Evolutionary conservation across 805 yeast species (phyloP).

Genomic region (Pichia gijzeniarum): DNA sequence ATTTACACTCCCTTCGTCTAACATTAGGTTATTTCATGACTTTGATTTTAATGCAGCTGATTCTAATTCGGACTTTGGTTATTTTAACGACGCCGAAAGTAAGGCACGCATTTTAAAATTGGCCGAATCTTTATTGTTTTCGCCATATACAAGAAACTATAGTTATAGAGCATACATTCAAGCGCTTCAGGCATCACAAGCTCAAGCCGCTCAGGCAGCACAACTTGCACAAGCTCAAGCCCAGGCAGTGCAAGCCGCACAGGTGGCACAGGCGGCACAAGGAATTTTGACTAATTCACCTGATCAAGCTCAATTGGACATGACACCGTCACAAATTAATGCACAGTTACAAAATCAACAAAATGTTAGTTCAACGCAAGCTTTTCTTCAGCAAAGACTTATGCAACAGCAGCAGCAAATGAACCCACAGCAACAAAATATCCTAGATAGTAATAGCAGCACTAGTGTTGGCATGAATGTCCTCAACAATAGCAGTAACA

Average conservation of each 20-base stretch:
- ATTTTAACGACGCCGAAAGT: conserved; percentile 14
- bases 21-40: conserved; percentile 21
- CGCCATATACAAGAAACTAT: conserved; percentile 30
- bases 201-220: conserved; percentile 8
- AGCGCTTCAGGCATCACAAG: conserved; percentile 11
- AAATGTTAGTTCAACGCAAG: conserved; percentile 11
- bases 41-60: conserved; percentile 13
- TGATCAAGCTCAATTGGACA: conserved; percentile 2
- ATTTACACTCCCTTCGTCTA: conserved; percentile 5
- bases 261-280: conserved; percentile 8
- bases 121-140: conserved; percentile 28
- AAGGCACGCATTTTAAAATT: conserved; percentile 22
- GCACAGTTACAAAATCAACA: conserved; percentile 6
- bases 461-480: not conserved
- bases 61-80: conserved; percentile 13
- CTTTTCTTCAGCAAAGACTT: conserved; percentile 10
- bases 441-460: conserved; percentile 12
- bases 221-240: conserved; percentile 10
- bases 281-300: not conserved
- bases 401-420: conserved; percentile 24
- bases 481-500: conserved; percentile 12
- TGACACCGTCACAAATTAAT: conserved; percentile 1
- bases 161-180: conserved; percentile 19
- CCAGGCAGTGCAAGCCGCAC: conserved; percentile 7
- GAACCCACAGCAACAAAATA: conserved; percentile 22